Base-by-base conservation (phyloP, 148 eudicot genomes). In the Talinum fruticosum region DNA sequence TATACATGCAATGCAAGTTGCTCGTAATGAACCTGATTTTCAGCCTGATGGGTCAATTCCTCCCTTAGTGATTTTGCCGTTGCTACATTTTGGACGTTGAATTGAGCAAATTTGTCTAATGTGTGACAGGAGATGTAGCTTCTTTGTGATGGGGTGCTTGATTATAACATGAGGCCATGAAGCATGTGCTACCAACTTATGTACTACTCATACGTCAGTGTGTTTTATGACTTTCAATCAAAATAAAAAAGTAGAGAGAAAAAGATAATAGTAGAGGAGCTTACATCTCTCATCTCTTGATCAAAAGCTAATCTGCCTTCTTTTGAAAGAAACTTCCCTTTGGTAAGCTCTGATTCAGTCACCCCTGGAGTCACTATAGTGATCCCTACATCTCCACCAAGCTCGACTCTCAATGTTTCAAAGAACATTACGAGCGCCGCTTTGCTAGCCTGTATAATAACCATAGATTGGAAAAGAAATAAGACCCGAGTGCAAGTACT, bases 361-460 rank as follows among this genome's bases (percentile, higher is more conserved):
- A 86, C 73, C 30, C 97, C 90, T 0, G 97, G 92, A 10, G 89
- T 86, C 12, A 88, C 97, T 10, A 89, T 65, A 2, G 91, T 90
- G 14, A 92, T 79, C 51, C 86, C 85, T 44, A 89, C 38, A 15
- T 87, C 90, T 0, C 83, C 76, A 49, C 87, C 86, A 26, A 89
- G 80, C 75, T 92, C 92, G 23, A 86, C 53, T 75, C 93, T 84
- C 54, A 92, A 5, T 5, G 90, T 86, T 81, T 92, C 97, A 19
- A 83, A 92, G 62, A 92, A 83, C 33, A 79, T 81, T 26, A 79
- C 7, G 34, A 88, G 24, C 74, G 97, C 92, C 8, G 92, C 94
- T 82, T 92, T 90, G 76, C 92, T 90, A 47, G 97, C 94, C 97
- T 92, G 77, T 21, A 26, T 3, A 32, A 26, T 3, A 32, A 14